Evolutionary conservation across 2,329 filamentous ascomycete genomes (phyloP).

Genomic region (Sporothrix phasma): DNA sequence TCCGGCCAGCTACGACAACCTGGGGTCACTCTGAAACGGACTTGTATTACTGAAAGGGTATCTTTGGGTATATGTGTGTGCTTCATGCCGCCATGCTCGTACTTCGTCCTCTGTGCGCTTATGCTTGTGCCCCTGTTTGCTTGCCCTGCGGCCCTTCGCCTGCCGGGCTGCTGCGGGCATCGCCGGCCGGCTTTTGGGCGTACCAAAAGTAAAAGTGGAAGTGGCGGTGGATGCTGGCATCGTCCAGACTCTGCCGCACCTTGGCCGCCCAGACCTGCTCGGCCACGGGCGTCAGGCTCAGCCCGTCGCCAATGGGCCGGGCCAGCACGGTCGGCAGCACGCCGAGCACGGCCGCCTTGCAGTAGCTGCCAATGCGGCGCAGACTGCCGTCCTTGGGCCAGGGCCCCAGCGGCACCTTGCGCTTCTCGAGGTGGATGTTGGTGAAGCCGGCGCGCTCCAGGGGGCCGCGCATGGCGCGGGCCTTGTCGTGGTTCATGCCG

Average conservation of each 20-base stretch:
- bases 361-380: conserved; percentile 32
- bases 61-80: not conserved
- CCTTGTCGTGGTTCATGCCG: conserved; percentile 17
- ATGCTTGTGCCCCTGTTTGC: not conserved
- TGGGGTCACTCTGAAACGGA: too few species aligned
- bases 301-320: conserved; percentile 28
- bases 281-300: conserved; percentile 27
- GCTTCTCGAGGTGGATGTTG: conserved; percentile 30
- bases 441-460: conserved; percentile 34
- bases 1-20: too few species aligned
- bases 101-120: too few species aligned
- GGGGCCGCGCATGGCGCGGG: conserved; percentile 24
- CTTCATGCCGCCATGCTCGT: too few species aligned
- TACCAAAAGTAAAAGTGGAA: conserved; percentile 31
- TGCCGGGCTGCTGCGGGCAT: not conserved
- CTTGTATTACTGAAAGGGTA: too few species aligned
- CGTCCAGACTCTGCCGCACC: conserved; percentile 28
- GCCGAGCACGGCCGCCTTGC: conserved; percentile 29
- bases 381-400: conserved; percentile 33
- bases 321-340: conserved; percentile 29
- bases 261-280: conserved; percentile 24
- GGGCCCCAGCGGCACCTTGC: conserved; percentile 35
- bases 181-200: conserved; percentile 28
- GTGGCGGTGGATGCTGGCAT: conserved; percentile 30
- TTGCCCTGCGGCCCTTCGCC: not conserved